A percentile compares a stretch with the other conserved stretches of the same genome.
Evolutionary conservation across 331 rosid genomes (phyloP).

Genomic region (Arachis monticola): DNA sequence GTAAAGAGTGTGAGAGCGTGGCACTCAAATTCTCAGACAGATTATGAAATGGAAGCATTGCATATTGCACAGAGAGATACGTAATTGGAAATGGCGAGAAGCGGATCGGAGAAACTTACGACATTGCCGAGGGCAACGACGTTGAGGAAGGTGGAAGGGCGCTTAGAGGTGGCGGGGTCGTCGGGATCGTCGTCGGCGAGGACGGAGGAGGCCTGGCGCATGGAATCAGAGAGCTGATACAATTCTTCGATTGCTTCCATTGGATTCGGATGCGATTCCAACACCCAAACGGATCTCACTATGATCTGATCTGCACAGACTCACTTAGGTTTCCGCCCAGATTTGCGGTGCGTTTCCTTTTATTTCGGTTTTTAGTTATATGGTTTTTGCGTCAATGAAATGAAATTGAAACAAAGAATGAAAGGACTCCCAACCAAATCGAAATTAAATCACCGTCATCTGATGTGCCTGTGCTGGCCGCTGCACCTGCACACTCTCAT

Average conservation of each 20-base stretch:
- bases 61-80: not conserved
- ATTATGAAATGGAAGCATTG: not conserved
- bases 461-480: conserved; percentile 3
- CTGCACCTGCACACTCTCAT: conserved; percentile 2
- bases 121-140: conserved; percentile 92
- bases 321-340: conserved; percentile 41
- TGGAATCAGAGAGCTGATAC: conserved; percentile 77
- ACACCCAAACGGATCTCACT: conserved; percentile 30
- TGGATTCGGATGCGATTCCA: conserved; percentile 2
- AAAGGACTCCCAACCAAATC: conserved; percentile 36
- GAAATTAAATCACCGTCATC: conserved; percentile 24
- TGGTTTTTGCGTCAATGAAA: not conserved
- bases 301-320: not conserved
- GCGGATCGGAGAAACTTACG: conserved; percentile 53
- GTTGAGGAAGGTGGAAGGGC: conserved; percentile 81
- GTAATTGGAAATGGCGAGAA: not conserved
- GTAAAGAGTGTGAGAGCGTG: not conserved
- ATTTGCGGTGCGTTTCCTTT: conserved; percentile 6
- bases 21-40: not conserved
- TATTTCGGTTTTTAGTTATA: not conserved
- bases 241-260: conserved; percentile 94
- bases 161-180: conserved; percentile 55
- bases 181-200: conserved; percentile 94
- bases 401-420: not conserved
- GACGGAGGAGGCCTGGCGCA: conserved; percentile 86